phyloP scores from a whole-genome alignment of 495 filamentous ascomycete genomes.

The Xylona heveae region DNA sequence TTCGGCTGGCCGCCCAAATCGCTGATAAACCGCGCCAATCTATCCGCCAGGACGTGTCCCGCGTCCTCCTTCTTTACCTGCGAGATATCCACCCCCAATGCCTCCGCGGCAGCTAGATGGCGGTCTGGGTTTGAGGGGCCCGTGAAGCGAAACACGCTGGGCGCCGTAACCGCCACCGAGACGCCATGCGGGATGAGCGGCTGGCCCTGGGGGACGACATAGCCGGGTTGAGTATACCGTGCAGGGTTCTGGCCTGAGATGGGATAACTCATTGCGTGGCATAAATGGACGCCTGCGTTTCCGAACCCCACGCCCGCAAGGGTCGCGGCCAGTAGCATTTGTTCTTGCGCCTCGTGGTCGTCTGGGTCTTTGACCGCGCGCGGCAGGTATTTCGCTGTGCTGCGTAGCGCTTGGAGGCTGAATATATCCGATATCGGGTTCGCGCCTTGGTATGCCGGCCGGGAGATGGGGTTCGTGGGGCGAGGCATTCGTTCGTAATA shows the following conservation, averaged over 20 bases:
- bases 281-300: slow-evolving; percentile 92
- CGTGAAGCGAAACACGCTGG: slow-evolving; percentile 86
- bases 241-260: slow-evolving; percentile 84
- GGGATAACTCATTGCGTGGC: slow-evolving; percentile 94
- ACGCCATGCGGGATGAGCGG: slow-evolving; percentile 89
- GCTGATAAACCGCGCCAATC: slow-evolving; percentile 55
- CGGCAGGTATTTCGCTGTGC: slow-evolving; percentile 77
- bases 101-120: slow-evolving; percentile 73
- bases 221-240: slow-evolving; percentile 64
- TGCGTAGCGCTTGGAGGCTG: slow-evolving; percentile 56
- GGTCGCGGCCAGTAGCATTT: slow-evolving; percentile 92
- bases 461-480: slow-evolving; percentile 71
- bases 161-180: slow-evolving; percentile 83
- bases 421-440: slow-evolving; percentile 97
- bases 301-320: slow-evolving; percentile 91
- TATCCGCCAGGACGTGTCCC: slow-evolving; percentile 68
- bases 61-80: slow-evolving; percentile 72
- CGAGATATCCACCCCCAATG: slow-evolving; percentile 72
- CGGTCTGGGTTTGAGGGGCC: slow-evolving; percentile 77
- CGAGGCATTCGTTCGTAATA: slow-evolving; percentile 67
- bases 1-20: slow-evolving; percentile 76
- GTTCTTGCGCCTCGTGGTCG: slow-evolving; percentile 70
- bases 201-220: slow-evolving; percentile 40
- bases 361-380: slow-evolving; percentile 69
- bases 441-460: slow-evolving; percentile 89